phyloP scores from a whole-genome alignment of 371 early-diverging fungal genomes.

The Actinomortierella wolfii region DNA sequence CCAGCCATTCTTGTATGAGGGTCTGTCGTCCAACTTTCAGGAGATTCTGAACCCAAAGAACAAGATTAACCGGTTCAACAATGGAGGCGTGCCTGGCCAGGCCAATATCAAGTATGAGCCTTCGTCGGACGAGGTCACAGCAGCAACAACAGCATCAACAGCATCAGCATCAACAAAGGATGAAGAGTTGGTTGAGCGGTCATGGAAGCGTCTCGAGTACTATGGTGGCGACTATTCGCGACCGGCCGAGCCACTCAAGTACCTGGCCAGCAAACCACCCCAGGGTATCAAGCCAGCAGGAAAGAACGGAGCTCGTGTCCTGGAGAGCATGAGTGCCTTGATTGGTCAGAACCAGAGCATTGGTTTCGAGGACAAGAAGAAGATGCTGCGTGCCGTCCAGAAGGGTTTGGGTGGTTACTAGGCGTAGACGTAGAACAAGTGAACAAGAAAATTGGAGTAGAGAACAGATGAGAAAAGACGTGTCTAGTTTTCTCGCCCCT shows the following conservation, averaged over 20 bases:
- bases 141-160: background rate
- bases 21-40: constrained; percentile 28
- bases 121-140: constrained; percentile 20
- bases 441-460: background rate
- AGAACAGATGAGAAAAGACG: background rate
- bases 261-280: too few species aligned
- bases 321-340: constrained; percentile 19
- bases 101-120: constrained; percentile 20
- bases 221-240: constrained; percentile 40
- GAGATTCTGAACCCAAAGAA: constrained; percentile 39
- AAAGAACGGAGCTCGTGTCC: constrained; percentile 3
- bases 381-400: constrained; percentile 33
- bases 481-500: background rate
- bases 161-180: background rate
- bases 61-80: constrained; percentile 35
- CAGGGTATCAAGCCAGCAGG: background rate
- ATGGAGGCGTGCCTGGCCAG: constrained; percentile 20
- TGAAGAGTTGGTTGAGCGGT: constrained; percentile 26
- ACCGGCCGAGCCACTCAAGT: constrained; percentile 7
- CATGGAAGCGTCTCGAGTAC: constrained; percentile 45
- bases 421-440: too few species aligned
- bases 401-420: constrained; percentile 23
- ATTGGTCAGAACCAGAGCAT: constrained; percentile 42
- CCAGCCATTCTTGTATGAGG: constrained; percentile 12
- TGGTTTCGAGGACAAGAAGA: constrained; percentile 46